Evolutionary conservation across 495 filamentous ascomycete genomes (phyloP).

Genomic region (Neurospora sp.): DNA sequence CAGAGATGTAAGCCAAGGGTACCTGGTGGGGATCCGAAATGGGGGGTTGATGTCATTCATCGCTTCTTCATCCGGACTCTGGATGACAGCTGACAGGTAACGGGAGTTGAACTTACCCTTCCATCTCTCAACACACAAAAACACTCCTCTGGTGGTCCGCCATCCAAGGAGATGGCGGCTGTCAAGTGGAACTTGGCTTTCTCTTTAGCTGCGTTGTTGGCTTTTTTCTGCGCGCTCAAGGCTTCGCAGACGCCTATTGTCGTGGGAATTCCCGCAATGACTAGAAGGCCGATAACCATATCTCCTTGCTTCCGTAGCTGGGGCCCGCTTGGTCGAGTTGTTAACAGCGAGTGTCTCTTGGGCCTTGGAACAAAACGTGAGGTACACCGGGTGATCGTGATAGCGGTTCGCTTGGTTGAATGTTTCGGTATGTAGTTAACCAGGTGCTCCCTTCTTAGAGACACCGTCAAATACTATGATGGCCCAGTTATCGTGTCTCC

Average conservation of each 20-base stretch:
- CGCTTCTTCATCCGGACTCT: neutral
- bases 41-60: slow-evolving; percentile 4
- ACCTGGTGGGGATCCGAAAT: neutral
- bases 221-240: slow-evolving; percentile 41
- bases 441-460: neutral
- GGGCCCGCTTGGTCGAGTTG: neutral
- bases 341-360: neutral
- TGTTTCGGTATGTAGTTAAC: neutral
- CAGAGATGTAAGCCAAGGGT: neutral
- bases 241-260: slow-evolving; percentile 41
- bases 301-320: neutral
- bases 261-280: slow-evolving; percentile 37
- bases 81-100: neutral
- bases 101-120: slow-evolving; percentile 22
- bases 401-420: neutral
- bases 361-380: neutral
- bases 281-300: slow-evolving; percentile 38
- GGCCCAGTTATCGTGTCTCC: neutral
- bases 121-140: slow-evolving; percentile 34
- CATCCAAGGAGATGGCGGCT: slow-evolving; percentile 34
- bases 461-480: neutral
- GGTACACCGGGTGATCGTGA: neutral
- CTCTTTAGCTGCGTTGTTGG: slow-evolving; percentile 38
- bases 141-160: slow-evolving; percentile 25
- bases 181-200: slow-evolving; percentile 41